Base-by-base conservation (phyloP, 1,284 basidiomycete genomes). In the Tylopilus sp. region DNA sequence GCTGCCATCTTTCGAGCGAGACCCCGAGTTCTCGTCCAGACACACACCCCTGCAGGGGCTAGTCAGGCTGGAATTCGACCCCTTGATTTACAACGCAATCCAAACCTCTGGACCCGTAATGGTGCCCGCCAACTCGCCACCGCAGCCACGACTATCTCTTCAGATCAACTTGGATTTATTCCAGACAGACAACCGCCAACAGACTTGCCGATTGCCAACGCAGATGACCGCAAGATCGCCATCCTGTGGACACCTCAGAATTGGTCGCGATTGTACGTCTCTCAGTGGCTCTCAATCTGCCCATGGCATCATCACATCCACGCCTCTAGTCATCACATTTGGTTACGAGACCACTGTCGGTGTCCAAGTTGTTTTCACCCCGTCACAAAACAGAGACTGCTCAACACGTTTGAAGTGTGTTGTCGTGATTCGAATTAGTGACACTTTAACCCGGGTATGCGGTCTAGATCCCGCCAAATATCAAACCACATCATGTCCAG, bases 341-440 rank as follows among this genome's bases (percentile, higher is more conserved):
- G 90, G 88, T 80, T 94, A 33, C 83, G 90, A 19, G 93, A 94
- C 77, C 96, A 98, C 76, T 99, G 97, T 77, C 87, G 96, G 41
- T 98, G 96, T 79, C 80, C 91, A 1, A 82, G 89, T 60, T 98
- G 96, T 80, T 97, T 93, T 77, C 97, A 98, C 80, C 83, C 91
- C 1, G 80, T 90, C 68, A 98, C 97, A 16, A 97, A 95, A 78
- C 97, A 98, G 79, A 87, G 97, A 17, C 81, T 98, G 19, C 84
- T 96, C 60, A 90, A 95, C 75, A 95, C 96, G 0, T 94, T 92
- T 70, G 88, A 93, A 68, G 95, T 92, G 71, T 45, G 85, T 62
- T 29, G 2, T 60, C 23, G 4, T 23, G 37, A 27, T 55, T 45
- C 54, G 35, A 33, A 56, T 58, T n/a, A 50, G n/a, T 52, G 34